A percentile compares a stretch with the other conserved stretches of the same genome.
Conservation (phyloP, 345 rosid genomes). For the Melaleuca quinquenervia region DNA sequence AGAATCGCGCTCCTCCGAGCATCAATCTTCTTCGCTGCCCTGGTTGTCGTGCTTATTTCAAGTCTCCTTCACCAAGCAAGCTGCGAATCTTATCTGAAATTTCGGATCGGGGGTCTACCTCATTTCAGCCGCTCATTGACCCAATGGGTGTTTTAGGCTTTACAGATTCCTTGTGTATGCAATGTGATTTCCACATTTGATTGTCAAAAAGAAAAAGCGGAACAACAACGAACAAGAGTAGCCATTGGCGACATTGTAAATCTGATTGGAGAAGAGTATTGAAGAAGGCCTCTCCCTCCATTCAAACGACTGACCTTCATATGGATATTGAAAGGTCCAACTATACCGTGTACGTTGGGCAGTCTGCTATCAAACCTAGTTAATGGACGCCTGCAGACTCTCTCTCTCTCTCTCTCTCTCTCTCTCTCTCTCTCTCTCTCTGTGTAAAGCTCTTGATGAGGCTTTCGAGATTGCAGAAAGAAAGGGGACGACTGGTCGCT, state of each 20-base stretch:
- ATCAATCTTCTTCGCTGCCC: neutral
- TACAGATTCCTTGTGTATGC: neutral
- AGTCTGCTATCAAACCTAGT: neutral
- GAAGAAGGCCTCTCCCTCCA: neutral
- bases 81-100: neutral
- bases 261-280: neutral
- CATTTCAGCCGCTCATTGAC: neutral
- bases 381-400: neutral
- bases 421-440: neutral
- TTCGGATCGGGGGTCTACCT: neutral
- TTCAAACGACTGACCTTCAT: neutral
- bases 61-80: neutral
- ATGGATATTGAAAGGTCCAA: neutral
- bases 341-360: neutral
- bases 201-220: neutral
- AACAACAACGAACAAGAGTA: neutral
- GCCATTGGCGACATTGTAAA: neutral
- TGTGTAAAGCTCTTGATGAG: neutral
- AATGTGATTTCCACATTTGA: neutral
- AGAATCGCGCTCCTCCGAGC: neutral
- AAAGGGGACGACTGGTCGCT: neutral
- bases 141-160: neutral
- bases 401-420: neutral
- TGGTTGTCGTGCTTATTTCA: too few species aligned
- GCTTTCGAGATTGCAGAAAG: neutral